Base-by-base conservation (phyloP, 2,329 filamentous ascomycete genomes). In the Aspergillus versicolor region DNA sequence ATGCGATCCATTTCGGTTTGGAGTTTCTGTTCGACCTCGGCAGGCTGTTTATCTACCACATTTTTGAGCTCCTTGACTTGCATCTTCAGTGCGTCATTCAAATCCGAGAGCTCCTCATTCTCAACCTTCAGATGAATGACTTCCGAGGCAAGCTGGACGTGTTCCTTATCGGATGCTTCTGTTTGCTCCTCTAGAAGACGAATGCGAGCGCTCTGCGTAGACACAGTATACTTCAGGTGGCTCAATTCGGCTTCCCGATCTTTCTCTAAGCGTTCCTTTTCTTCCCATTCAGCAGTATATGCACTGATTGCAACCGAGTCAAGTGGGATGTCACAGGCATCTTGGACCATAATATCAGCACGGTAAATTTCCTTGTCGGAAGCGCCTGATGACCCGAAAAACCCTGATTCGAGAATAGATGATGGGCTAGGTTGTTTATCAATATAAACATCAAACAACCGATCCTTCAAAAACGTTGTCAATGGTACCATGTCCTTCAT, bases 321-420 rank as follows among this genome's bases (percentile, higher is more conserved):
- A 41, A 99, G 86, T 68, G 91, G 89, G 51, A 97, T 83, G 34
- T 90, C 88, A 69, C 92, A 96, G 0, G 94, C 94, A 74, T 99
- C 94, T 59, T 90, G 89, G 13, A 99, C 91, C 59, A 99, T 85
- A 66, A 94, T 87, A 72, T 99, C 94, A 15, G 94, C 94, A 49
- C 92, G 88, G 73, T 99, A 99, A 6, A 99, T 86, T 71, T 97
- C 94, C 75, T 96, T 97, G 71, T 99, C 94, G 12, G 91, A 84
- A 63, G 87, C 87, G 34, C 90, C 92, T 22, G 91, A 93, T 71
- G 89, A 93, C 59, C 94, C 94, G 69, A 99, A 99, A 81, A 99
- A 99, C 13, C 94, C 94, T 43, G 92, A 96, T 73, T 99, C 94
- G 1, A 97, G 84, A 47, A 99, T 88, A 15, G 92, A 96, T 50